phyloP scores from a whole-genome alignment of 129 eudicot genomes.

The Silybum marianum region DNA sequence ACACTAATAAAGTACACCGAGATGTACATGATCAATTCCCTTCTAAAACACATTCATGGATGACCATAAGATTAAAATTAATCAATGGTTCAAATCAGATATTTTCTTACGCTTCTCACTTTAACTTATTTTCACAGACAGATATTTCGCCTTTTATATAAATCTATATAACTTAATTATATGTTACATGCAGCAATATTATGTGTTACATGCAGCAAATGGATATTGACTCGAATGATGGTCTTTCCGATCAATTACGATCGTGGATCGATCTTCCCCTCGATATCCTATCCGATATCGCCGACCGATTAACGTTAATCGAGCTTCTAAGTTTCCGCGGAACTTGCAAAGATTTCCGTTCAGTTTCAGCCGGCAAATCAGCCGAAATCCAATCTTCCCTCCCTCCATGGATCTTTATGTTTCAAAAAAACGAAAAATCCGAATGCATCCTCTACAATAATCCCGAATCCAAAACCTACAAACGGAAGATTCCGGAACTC shows the following conservation, averaged over 20 bases:
- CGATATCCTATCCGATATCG: conserved; percentile 32
- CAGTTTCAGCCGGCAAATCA: conserved; percentile 25
- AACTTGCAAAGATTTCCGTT: conserved; percentile 37
- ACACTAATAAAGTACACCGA: too few species aligned
- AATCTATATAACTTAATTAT: background rate
- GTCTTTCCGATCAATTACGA: background rate
- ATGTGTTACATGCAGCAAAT: background rate
- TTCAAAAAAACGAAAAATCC: conserved; percentile 15
- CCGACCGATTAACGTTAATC: conserved; percentile 12
- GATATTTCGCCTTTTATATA: too few species aligned
- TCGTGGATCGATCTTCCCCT: conserved; percentile 34
- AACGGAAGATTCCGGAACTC: conserved; percentile 29
- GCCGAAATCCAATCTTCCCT: conserved; percentile 21
- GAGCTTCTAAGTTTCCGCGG: conserved; percentile 44
- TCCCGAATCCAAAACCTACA: conserved; percentile 22
- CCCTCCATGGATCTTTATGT: conserved; percentile 28
- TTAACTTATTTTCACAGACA: too few species aligned
- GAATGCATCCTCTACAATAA: conserved; percentile 13
- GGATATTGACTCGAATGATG: background rate
- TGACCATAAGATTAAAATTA: too few species aligned
- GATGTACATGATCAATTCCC: too few species aligned
- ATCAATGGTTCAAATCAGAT: too few species aligned
- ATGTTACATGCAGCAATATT: background rate
- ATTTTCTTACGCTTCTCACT: too few species aligned
- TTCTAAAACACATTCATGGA: too few species aligned